phyloP scores from a whole-genome alignment of 805 yeast species.

The Nakazawaea ambrosiae region DNA sequence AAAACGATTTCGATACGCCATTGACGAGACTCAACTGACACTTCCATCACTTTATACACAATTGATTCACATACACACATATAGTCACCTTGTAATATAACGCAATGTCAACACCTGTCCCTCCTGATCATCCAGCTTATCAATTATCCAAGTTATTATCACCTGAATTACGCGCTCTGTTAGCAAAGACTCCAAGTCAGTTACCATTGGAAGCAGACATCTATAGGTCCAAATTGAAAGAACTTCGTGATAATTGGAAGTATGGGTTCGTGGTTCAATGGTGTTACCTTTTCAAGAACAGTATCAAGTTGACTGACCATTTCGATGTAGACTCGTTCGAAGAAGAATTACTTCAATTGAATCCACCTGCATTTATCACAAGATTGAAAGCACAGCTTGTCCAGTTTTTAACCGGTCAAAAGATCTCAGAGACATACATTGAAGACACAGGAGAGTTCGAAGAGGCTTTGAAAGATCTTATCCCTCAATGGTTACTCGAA shows the following conservation, averaged over 20 bases:
- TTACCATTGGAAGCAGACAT: constrained; percentile 31
- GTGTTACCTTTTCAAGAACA: constrained; percentile 47
- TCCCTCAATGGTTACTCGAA: constrained; percentile 10
- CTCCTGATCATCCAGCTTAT: constrained; percentile 24
- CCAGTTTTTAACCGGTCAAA: constrained; percentile 30
- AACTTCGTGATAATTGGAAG: constrained; percentile 28
- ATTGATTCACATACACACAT: no score
- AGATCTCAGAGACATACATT: constrained; percentile 17
- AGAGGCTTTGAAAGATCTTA: constrained; percentile 15
- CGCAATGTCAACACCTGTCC: constrained; percentile 6
- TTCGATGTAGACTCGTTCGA: constrained; percentile 57
- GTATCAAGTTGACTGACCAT: constrained; percentile 42
- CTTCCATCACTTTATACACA: no score
- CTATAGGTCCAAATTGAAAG: constrained; percentile 21
- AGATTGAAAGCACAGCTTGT: constrained; percentile 37
- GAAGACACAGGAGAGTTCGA: constrained; percentile 19
- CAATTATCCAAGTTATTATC: constrained; percentile 21
- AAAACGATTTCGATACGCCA: no score
- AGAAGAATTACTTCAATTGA: constrained; percentile 46
- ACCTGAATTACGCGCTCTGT: constrained; percentile 27
- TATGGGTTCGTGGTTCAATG: constrained; percentile 43
- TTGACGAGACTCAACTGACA: no score
- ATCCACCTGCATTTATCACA: constrained; percentile 33
- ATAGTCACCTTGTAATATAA: no score
- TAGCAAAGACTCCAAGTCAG: constrained; percentile 31